Percentiles rank a stretch among this genome's conserved stretches.
Evolutionary conservation across 2,329 filamentous ascomycete species (phyloP).

Genomic region (Fusarium sp.): DNA sequence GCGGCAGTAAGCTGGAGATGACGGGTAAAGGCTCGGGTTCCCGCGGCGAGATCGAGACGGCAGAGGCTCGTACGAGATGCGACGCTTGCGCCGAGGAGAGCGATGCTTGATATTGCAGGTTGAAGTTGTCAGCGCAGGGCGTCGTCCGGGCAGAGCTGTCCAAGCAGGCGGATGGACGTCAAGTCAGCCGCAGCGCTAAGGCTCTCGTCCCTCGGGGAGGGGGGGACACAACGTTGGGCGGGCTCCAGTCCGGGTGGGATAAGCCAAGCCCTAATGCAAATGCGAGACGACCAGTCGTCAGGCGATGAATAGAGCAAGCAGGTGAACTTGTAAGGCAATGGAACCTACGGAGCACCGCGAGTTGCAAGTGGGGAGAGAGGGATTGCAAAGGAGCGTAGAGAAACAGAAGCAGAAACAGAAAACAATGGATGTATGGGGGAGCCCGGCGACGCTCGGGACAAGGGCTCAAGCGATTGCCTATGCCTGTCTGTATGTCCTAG

Average conservation of each 20-base stretch:
- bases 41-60: conserved; percentile 25
- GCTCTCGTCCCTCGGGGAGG: conserved; percentile 14
- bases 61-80: conserved; percentile 9
- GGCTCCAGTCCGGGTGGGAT: conserved; percentile 43
- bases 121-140: conserved; percentile 21
- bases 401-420: conserved; percentile 40
- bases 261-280: conserved; percentile 47
- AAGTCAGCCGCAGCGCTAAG: conserved; percentile 45
- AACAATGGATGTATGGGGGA: conserved; percentile 32
- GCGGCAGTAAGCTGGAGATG: conserved; percentile 30
- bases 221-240: background rate
- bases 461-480: conserved; percentile 21
- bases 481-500: background rate
- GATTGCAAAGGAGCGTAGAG: conserved; percentile 46
- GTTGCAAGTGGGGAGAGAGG: conserved; percentile 33
- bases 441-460: conserved; percentile 26
- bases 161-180: conserved; percentile 34
- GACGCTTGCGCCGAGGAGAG: conserved; percentile 27
- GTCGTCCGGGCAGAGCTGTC: conserved; percentile 27
- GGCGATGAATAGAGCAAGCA: conserved; percentile 41
- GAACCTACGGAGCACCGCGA: conserved; percentile 8
- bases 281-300: conserved; percentile 48
- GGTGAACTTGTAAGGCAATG: conserved; percentile 22
- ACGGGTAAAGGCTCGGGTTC: conserved; percentile 24
- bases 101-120: conserved; percentile 20